Base-by-base conservation (phyloP, 2,329 filamentous ascomycete genomes). In the Trichophyton benhamiae region DNA sequence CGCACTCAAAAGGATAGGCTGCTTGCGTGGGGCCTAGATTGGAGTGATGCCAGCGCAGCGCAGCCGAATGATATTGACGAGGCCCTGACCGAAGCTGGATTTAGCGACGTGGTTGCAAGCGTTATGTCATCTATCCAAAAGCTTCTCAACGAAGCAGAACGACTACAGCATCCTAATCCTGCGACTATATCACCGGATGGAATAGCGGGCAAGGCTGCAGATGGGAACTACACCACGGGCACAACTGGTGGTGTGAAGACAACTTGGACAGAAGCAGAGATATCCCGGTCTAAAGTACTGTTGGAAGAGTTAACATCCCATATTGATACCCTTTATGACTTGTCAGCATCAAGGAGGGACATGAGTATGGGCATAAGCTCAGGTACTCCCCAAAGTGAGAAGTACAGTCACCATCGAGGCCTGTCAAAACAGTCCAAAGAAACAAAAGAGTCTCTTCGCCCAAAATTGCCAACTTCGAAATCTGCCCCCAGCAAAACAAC, bases 81-180 rank as follows among this genome's bases (percentile, higher is more conserved):
- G 66, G 81, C 81, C 17, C 75, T 86, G 17, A 83, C 82, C 59
- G 78, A 82, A 63, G 83, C 83, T 36, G 83, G 83, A 17, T 76
- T 85, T 63, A 84, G 82, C 52, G 83, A 85, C 70, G 81, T 83
- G 3, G 84, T 86, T 42, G 81, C 80, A 61, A 84, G 82, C 67
- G 82, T 86, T 57, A 79, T 87, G 75, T 79, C 80, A 17, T 84
- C 83, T 36, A 86, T 87, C 66, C 82, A 84, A 67, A 80, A 83
- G 61, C 79, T 85, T 6, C 75, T 85, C 25, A 82, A 83, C 61
- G 82, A 86, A 69, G 82, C 82, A 13, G 83, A 86, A 65, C 73
- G 77, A 59, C 76, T 86, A 63, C 80, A 82, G 66, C 77, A 78
- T 41, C 72, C 66, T 66, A 60, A 63, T 44, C 62, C 66, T 25